A percentile compares a stretch with the other conserved stretches of the same genome.
Evolutionary conservation across 2,329 filamentous ascomycete species (phyloP).

Genomic region (Cladosporium austrohemisphaericum): DNA sequence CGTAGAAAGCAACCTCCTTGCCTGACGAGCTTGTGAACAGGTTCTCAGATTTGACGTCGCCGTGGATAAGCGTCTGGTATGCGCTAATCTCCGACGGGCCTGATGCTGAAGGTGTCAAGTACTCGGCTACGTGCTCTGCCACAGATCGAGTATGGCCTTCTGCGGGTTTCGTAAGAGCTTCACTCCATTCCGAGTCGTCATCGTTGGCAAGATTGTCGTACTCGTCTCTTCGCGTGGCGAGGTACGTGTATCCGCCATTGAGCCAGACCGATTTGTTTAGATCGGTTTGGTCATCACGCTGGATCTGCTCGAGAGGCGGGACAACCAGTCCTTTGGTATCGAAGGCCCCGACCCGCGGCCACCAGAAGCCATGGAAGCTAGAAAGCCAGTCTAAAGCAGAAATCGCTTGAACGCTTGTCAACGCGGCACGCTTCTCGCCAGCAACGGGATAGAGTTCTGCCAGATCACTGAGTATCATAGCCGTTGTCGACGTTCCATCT

Average conservation of each 20-base stretch:
- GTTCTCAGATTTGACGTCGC: slow-evolving; percentile 68
- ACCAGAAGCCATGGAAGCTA: slow-evolving; percentile 57
- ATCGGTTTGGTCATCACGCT: neutral
- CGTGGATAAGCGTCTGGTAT: slow-evolving; percentile 59
- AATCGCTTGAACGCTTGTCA: slow-evolving; percentile 48
- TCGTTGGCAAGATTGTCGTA: slow-evolving; percentile 49
- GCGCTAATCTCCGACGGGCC: slow-evolving; percentile 34
- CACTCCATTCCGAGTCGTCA: slow-evolving; percentile 53
- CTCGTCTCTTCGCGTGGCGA: slow-evolving; percentile 59
- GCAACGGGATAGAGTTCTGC: slow-evolving; percentile 52
- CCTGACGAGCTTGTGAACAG: slow-evolving; percentile 55
- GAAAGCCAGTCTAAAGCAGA: slow-evolving; percentile 61
- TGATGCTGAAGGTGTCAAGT: slow-evolving; percentile 43
- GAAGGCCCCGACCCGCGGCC: slow-evolving; percentile 33
- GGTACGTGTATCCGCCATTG: slow-evolving; percentile 67
- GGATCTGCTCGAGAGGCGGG: slow-evolving; percentile 55
- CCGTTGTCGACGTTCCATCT: slow-evolving; percentile 37
- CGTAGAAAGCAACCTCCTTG: slow-evolving; percentile 58
- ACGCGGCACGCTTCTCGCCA: slow-evolving; percentile 50
- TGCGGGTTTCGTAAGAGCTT: slow-evolving; percentile 43
- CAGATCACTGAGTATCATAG: slow-evolving; percentile 58
- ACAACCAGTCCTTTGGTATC: slow-evolving; percentile 41
- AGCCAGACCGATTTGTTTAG: slow-evolving; percentile 46
- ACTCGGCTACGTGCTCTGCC: slow-evolving; percentile 49
- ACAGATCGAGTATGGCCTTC: slow-evolving; percentile 14